Percentiles rank a stretch among this genome's conserved stretches.
These are phyloP conservation scores for Metarhizium humberi DNA, from an alignment of 2,329 filamentous ascomycete species.

Conservation along the genomic window DNA sequence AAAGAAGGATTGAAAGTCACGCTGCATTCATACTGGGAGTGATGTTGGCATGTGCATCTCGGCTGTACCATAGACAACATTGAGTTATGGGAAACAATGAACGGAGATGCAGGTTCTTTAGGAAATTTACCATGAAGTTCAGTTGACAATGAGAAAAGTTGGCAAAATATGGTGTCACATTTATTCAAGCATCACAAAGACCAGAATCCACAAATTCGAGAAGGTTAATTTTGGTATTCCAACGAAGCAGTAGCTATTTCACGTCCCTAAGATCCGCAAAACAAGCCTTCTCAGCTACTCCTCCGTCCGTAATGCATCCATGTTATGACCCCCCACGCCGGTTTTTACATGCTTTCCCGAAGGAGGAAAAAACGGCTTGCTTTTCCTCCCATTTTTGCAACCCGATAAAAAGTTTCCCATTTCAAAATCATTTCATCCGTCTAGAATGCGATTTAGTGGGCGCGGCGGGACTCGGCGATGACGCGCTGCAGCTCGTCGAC, in stretches of 20 bases:
- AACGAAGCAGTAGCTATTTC: constrained; percentile 2
- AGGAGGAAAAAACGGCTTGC: not conserved
- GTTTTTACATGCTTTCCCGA: constrained; percentile 1
- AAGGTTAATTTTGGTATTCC: constrained; percentile 2
- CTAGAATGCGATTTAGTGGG: constrained; percentile 41
- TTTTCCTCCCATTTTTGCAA: not conserved
- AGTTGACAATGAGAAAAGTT: no score
- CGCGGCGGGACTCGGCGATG: constrained; percentile 85
- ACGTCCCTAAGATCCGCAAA: not conserved
- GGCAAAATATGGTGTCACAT: no score
- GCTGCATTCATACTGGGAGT: not conserved
- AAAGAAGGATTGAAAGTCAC: not conserved
- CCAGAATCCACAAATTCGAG: not conserved
- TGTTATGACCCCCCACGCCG: constrained; percentile 2
- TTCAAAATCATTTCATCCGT: not conserved
- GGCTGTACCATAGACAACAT: no score
- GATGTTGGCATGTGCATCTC: no score
- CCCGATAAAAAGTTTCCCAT: constrained; percentile 8
- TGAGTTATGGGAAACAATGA: no score
- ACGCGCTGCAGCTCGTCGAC: constrained; percentile 97
- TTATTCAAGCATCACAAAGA: no score
- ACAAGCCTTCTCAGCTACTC: constrained; percentile 2
- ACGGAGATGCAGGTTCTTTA: no score
- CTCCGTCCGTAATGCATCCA: not conserved
- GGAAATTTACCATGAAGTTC: no score